Evolutionary conservation across 176 grass and related monocot species (phyloP).

Genomic region (Oryza longistaminata): DNA sequence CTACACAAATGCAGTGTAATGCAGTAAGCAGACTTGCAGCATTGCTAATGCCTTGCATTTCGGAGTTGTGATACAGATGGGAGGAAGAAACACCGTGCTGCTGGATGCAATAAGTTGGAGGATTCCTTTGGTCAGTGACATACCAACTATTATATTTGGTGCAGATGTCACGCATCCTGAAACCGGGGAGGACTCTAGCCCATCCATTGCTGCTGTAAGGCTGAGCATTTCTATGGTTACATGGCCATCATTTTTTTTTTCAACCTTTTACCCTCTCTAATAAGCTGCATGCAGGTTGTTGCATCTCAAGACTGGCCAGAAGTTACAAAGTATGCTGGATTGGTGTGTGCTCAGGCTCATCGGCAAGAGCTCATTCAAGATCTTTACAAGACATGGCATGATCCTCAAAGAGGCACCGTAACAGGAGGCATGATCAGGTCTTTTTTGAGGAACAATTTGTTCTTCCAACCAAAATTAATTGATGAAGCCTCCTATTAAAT

Average conservation of each 20-base stretch:
- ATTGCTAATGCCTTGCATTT: constrained; percentile 19
- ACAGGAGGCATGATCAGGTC: constrained; percentile 73
- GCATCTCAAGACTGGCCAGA: constrained; percentile 82
- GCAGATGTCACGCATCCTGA: constrained; percentile 99
- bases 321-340: constrained; percentile 69
- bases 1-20: constrained; percentile 27
- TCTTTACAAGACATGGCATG: constrained; percentile 97
- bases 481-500: not conserved
- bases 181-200: constrained; percentile 96
- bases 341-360: constrained; percentile 67
- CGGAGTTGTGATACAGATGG: constrained; percentile 66
- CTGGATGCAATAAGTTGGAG: constrained; percentile 96
- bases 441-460: not conserved
- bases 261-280: not conserved
- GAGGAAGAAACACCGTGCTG: constrained; percentile 96
- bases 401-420: constrained; percentile 80
- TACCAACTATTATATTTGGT: constrained; percentile 99
- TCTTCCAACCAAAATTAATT: constrained; percentile 1
- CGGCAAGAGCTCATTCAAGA: constrained; percentile 85
- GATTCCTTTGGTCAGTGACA: constrained; percentile 99
- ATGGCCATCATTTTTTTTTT: not conserved
- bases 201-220: constrained; percentile 95
- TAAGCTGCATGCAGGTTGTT: constrained; percentile 54
- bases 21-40: not conserved
- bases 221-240: constrained; percentile 1